Evolutionary conservation across 1,139 yeast species (phyloP), one percentile per base, ranked within the genome.

Genomic region (Debaryomyces udenii): DNA sequence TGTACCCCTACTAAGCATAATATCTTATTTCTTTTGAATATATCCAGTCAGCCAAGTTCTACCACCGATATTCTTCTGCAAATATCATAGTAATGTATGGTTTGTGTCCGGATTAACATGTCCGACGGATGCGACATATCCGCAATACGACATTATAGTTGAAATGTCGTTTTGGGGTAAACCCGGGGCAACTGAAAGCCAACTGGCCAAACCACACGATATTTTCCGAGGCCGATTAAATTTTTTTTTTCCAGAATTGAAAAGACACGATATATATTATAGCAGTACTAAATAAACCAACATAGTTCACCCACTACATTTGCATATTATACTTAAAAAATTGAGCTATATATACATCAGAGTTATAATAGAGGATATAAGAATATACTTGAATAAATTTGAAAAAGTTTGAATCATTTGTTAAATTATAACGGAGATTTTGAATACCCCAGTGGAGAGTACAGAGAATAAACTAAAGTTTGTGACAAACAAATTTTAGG

Each of bases 71-170:
- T 7, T 5, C 4, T 14, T 22, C 15, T 18, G 18, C 24, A 20
- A 14, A 26, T 23, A 32, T 11, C 22, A 20, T 13, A 17, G 6
- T 32, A 14, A 10, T 17, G 3, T 32, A 27, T 32, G 16, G 23
- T 10, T 13, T 23, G 14, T 28, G 22, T 10, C 27, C 43, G 43
- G 47, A 37, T 40, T 40, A 42, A 36, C 39, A 43, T 37, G 35
- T 38, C 48, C 48, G 47, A 42, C 58, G 59, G 58, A 46, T 41
- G 55, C 56, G 56, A 54, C 56, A 53, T 50, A 46, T 46, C 57
- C 58, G 56, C 39, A 27, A 26, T 10, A 23, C 29, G 37, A 34
- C 37, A 26, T 34, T 26, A 3, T 3, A 29, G 5, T 14, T 6
- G 11, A 16, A 36, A 40, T 40, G 35, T 31, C 33, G 32, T 26